These are phyloP conservation scores for Plasmopara muralis DNA, from an alignment of 352 stramenopile genomes.

Conservation along the genomic window DNA sequence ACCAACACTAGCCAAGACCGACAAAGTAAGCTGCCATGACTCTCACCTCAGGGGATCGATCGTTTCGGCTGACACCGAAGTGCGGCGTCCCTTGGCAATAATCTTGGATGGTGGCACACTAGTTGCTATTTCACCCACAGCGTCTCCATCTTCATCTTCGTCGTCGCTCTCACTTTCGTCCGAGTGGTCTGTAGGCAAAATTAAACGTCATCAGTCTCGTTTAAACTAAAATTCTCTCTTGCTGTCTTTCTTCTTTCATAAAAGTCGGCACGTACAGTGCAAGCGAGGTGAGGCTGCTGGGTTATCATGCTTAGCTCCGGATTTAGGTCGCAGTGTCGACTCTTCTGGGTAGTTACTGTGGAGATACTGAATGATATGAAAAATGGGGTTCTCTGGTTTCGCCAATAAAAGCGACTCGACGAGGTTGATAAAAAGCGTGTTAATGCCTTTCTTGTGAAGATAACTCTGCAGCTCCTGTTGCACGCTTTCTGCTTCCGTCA, in stretches of 20 bases:
- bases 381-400: conserved; percentile 86
- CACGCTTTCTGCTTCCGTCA: conserved; percentile 82
- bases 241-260: not conserved
- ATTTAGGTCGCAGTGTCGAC: conserved; percentile 39
- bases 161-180: conserved; percentile 86
- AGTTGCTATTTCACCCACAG: conserved; percentile 76
- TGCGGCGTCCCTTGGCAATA: conserved; percentile 76
- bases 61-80: conserved; percentile 84
- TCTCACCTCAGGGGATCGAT: conserved; percentile 69
- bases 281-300: conserved; percentile 31
- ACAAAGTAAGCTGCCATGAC: not conserved
- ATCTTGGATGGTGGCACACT: conserved; percentile 49
- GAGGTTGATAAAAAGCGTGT: conserved; percentile 90
- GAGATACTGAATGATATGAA: conserved; percentile 87
- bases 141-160: conserved; percentile 71
- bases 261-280: conserved; percentile 16
- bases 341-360: conserved; percentile 85
- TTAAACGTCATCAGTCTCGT: conserved; percentile 1
- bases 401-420: conserved; percentile 86
- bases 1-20: no score
- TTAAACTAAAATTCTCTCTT: conserved; percentile 1
- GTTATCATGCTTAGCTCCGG: conserved; percentile 38
- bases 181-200: conserved; percentile 48
- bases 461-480: conserved; percentile 90
- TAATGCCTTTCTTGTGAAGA: conserved; percentile 88